Conservation (phyloP, 2,329 filamentous ascomycete species). For the Aureobasidium zeae region DNA sequence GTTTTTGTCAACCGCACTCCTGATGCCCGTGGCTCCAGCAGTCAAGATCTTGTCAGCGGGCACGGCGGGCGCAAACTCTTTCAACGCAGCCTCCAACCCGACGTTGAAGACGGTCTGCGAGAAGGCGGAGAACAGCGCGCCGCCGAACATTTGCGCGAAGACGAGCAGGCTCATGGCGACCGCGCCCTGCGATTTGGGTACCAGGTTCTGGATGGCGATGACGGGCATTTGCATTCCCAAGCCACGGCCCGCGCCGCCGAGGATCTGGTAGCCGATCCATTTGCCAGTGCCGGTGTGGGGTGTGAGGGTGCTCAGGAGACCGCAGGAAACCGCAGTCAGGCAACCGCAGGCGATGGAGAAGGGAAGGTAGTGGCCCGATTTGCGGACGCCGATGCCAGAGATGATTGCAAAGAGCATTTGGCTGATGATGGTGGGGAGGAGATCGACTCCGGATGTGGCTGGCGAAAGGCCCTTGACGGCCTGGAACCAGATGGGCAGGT, state of each 20-base stretch:
- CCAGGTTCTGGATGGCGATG: constrained; percentile 35
- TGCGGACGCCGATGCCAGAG: constrained; percentile 17
- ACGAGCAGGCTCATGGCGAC: constrained; percentile 26
- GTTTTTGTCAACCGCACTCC: constrained; percentile 41
- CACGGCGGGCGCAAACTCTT: constrained; percentile 29
- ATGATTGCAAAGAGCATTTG: constrained; percentile 19
- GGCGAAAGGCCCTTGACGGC: constrained; percentile 22
- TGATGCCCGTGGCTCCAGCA: constrained; percentile 53
- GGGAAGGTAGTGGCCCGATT: constrained; percentile 22
- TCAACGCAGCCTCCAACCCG: neutral
- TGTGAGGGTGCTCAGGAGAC: constrained; percentile 29
- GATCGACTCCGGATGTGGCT: constrained; percentile 21
- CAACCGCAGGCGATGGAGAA: constrained; percentile 17
- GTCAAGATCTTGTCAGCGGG: constrained; percentile 34
- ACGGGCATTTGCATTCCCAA: constrained; percentile 42
- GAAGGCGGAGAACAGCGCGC: constrained; percentile 26
- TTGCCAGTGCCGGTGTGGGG: constrained; percentile 32
- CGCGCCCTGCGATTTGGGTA: constrained; percentile 23
- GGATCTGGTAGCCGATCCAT: constrained; percentile 48
- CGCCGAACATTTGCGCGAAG: constrained; percentile 27
- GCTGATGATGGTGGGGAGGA: constrained; percentile 18
- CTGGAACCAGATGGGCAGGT: constrained; percentile 27
- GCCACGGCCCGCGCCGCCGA: constrained; percentile 42
- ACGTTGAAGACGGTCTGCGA: constrained; percentile 26
- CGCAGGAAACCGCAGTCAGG: constrained; percentile 22